A percentile compares a stretch with the other conserved stretches of the same genome.
Evolutionary conservation across 2,329 filamentous ascomycete species (phyloP).

Genomic region (Ceratocystiopsis brevicomis): DNA sequence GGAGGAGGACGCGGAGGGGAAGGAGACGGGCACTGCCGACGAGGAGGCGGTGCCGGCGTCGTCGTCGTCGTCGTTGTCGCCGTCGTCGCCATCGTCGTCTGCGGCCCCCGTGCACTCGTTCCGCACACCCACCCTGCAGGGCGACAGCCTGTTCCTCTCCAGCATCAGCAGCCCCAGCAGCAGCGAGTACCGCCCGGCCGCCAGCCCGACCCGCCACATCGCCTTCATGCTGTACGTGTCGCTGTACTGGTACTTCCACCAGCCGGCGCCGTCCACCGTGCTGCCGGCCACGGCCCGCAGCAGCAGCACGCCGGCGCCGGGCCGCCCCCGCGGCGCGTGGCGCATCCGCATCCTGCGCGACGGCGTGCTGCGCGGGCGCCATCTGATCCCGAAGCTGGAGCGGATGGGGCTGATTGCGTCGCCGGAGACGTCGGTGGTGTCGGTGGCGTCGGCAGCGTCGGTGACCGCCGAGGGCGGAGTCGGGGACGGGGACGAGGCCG

Average conservation of each 20-base stretch:
- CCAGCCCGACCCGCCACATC: constrained; percentile 70
- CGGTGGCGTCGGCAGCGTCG: constrained; percentile 19
- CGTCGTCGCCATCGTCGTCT: too few species aligned
- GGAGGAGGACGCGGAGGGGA: constrained; percentile 1
- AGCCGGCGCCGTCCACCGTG: constrained; percentile 49
- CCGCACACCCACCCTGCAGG: constrained; percentile 51
- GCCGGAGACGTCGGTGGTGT: constrained; percentile 55
- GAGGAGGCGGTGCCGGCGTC: too few species aligned
- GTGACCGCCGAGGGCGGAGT: constrained; percentile 14
- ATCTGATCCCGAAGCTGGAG: constrained; percentile 77
- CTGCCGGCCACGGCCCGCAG: constrained; percentile 41
- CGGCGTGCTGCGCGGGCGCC: constrained; percentile 69
- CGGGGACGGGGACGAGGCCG: constrained; percentile 30
- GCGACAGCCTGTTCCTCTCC: constrained; percentile 78
- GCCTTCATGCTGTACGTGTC: constrained; percentile 95
- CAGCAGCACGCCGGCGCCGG: constrained; percentile 44
- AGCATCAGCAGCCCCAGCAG: constrained; percentile 72
- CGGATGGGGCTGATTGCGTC: constrained; percentile 73
- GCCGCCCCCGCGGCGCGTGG: constrained; percentile 72
- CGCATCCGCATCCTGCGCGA: constrained; percentile 66
- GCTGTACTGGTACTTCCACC: constrained; percentile 95
- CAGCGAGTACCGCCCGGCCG: constrained; percentile 59
- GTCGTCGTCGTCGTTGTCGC: too few species aligned
- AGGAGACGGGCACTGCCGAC: too few species aligned
- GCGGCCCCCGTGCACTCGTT: constrained; percentile 46